Evolutionary conservation across 192 early-diverging fungal species (phyloP).

Genomic region (Phycomyces nitens): DNA sequence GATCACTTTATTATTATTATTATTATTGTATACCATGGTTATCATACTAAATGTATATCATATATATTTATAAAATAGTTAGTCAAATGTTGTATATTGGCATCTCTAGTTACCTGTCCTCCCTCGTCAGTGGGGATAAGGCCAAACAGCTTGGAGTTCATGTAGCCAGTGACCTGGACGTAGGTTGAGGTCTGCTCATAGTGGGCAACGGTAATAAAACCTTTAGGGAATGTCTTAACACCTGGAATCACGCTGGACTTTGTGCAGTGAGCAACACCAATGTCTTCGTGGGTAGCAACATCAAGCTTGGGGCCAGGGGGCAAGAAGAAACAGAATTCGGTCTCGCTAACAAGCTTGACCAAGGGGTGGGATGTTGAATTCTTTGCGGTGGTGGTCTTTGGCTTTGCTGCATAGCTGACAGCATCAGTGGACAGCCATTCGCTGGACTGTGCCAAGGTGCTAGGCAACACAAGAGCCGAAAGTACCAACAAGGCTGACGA

Average conservation of each 20-base stretch:
- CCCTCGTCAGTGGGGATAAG: slow-evolving; percentile 33
- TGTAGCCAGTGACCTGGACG: slow-evolving; percentile 46
- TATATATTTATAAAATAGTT: too few species aligned
- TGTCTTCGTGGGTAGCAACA: slow-evolving; percentile 40
- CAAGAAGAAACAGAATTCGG: slow-evolving; percentile 49
- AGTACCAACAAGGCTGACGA: background rate
- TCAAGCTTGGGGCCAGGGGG: slow-evolving; percentile 40
- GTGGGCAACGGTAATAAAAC: slow-evolving; percentile 42
- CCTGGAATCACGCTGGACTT: slow-evolving; percentile 19
- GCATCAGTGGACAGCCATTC: background rate
- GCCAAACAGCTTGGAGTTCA: slow-evolving; percentile 35
- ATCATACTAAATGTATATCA: slow-evolving; percentile 48
- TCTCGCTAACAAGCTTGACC: slow-evolving; percentile 22
- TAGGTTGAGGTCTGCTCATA: slow-evolving; percentile 32
- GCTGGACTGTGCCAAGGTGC: background rate
- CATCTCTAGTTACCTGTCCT: slow-evolving; percentile 34
- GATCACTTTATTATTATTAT: too few species aligned
- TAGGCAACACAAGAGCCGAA: background rate
- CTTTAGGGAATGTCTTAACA: slow-evolving; percentile 43
- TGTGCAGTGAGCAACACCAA: slow-evolving; percentile 49
- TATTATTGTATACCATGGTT: slow-evolving; percentile 30
- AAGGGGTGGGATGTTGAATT: slow-evolving; percentile 7
- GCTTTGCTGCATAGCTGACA: background rate
- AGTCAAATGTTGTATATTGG: background rate
- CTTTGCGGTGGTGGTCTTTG: background rate